Evolutionary conservation across 441 rosid species (phyloP).

Genomic region (Brassica hybrid): DNA sequence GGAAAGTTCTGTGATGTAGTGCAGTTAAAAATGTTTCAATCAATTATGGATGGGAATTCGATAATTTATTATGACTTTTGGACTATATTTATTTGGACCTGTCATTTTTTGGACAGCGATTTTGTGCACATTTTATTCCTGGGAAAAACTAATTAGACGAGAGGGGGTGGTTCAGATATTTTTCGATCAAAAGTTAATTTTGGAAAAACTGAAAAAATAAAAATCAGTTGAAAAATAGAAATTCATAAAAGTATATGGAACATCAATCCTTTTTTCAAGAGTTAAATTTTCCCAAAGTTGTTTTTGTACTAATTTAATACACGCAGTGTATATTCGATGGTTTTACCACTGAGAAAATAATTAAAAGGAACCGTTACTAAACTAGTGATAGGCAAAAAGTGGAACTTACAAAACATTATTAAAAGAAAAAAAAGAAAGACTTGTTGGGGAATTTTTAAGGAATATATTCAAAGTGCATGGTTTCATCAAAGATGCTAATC

Average conservation of each 20-base stretch:
- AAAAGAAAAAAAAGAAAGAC: constrained; percentile 17
- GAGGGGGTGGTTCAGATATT: not conserved
- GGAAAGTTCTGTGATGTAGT: constrained; percentile 21
- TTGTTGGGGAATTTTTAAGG: constrained; percentile 7
- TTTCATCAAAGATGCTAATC: constrained; percentile 32
- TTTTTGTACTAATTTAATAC: not conserved
- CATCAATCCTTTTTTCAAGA: not conserved
- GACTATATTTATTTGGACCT: constrained; percentile 6
- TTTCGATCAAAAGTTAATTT: not conserved
- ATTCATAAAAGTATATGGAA: not conserved
- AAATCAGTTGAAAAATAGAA: not conserved
- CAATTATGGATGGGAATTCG: constrained; percentile 5
- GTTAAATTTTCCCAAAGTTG: not conserved
- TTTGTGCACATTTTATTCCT: not conserved
- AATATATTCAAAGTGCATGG: constrained; percentile 36
- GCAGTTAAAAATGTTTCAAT: constrained; percentile 10
- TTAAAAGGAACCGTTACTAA: not conserved
- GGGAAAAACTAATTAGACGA: not conserved
- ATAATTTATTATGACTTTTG: constrained; percentile 16
- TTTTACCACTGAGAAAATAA: not conserved
- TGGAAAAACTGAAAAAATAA: not conserved
- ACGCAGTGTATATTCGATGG: not conserved
- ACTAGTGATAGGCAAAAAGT: constrained; percentile 20
- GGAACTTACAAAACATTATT: constrained; percentile 19
- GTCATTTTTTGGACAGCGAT: constrained; percentile 5